These are phyloP conservation scores for Amanita pallidorosea DNA, from an alignment of 768 basidiomycete species.

Conservation along the genomic window DNA sequence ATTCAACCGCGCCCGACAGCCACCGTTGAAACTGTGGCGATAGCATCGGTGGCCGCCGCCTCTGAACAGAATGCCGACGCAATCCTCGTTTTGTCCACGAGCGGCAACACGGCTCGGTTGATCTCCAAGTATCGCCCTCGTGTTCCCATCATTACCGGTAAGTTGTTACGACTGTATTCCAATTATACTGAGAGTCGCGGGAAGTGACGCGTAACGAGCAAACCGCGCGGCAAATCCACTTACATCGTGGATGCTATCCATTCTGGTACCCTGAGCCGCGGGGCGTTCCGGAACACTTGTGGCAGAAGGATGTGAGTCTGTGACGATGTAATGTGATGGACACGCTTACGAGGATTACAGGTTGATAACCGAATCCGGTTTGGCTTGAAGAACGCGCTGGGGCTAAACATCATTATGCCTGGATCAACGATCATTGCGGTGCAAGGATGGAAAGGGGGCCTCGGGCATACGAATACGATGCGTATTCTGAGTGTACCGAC, in stretches of 20 bases:
- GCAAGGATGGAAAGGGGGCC: constrained; percentile 99
- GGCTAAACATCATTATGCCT: constrained; percentile 77
- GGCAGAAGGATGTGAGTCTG: constrained; percentile 88
- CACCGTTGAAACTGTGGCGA: constrained; percentile 91
- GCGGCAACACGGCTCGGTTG: constrained; percentile 91
- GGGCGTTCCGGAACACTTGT: constrained; percentile 77
- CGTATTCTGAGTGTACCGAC: constrained; percentile 79
- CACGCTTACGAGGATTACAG: constrained; percentile 20
- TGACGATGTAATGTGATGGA: background rate
- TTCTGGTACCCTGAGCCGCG: constrained; percentile 96
- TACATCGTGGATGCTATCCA: constrained; percentile 95
- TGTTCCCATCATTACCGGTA: constrained; percentile 92
- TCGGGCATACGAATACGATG: constrained; percentile 91
- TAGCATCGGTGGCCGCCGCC: constrained; percentile 93
- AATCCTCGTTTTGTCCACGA: constrained; percentile 93
- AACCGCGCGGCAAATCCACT: constrained; percentile 92
- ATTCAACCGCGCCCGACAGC: constrained; percentile 82
- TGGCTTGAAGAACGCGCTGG: constrained; percentile 76
- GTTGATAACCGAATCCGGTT: constrained; percentile 87
- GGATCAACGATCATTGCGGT: constrained; percentile 89
- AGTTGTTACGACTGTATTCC: constrained; percentile 12
- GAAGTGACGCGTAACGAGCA: constrained; percentile 92
- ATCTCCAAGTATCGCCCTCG: constrained; percentile 93
- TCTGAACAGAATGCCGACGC: constrained; percentile 92
- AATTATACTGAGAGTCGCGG: background rate